Conservation (phyloP, 306 rosid genomes). For the Lagenaria siceraria region DNA sequence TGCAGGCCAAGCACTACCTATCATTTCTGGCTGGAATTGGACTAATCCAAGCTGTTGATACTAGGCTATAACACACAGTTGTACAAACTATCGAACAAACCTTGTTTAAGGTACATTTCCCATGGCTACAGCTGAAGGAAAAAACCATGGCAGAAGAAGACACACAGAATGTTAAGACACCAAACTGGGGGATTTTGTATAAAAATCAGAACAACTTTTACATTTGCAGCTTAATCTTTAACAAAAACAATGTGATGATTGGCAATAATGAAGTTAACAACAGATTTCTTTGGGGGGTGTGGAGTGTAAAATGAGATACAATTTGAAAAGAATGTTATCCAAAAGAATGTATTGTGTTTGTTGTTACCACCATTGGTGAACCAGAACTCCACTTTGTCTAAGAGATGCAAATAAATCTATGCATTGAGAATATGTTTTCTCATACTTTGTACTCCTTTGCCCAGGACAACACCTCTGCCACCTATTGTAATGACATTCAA, state of each 20-base stretch:
- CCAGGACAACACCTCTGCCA: constrained; percentile 99
- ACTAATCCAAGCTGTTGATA: not conserved
- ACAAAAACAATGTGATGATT: not conserved
- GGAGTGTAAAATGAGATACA: constrained; percentile 11
- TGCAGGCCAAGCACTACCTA: constrained; percentile 4
- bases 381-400: constrained; percentile 84
- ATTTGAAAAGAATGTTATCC: not conserved
- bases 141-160: not conserved
- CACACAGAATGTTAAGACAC: not conserved
- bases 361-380: constrained; percentile 90
- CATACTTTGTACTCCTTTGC: constrained; percentile 76
- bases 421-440: constrained; percentile 74
- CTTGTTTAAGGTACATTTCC: not conserved
- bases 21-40: not conserved
- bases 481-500: constrained; percentile 90
- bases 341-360: constrained; percentile 2
- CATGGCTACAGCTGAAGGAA: not conserved
- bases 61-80: not conserved
- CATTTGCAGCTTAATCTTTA: not conserved
- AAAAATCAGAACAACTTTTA: not conserved
- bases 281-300: not conserved
- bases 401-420: constrained; percentile 61
- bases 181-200: not conserved
- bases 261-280: not conserved
- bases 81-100: not conserved